Percentiles rank a stretch among this genome's conserved stretches.
These are phyloP conservation scores for Fulvia fulva DNA, from an alignment of 2,329 filamentous ascomycete genomes.

Conservation along the genomic window DNA sequence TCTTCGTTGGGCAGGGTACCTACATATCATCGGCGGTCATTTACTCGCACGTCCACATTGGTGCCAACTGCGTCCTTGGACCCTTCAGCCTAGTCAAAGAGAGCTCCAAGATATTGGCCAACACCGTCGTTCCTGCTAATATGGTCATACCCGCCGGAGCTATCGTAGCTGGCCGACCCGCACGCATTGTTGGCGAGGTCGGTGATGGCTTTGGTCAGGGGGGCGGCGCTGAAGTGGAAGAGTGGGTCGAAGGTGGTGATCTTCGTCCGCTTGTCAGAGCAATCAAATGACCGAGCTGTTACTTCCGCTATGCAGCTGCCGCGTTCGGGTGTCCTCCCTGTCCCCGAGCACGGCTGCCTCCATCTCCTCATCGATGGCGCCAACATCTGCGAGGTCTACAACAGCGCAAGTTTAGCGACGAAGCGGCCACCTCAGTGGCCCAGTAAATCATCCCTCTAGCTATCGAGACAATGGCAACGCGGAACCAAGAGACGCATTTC, in stretches of 20 bases:
- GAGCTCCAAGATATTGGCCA: conserved; percentile 81
- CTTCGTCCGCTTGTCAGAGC: conserved; percentile 46
- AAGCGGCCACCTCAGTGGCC: no score
- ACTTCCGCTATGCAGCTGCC: no score
- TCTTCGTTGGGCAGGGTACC: conserved; percentile 68
- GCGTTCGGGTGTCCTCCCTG: no score
- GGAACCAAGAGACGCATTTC: no score
- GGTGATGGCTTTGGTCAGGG: conserved; percentile 59
- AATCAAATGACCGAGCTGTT: conserved; percentile 34
- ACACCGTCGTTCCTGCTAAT: conserved; percentile 74
- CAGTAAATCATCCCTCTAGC: no score
- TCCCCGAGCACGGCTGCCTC: no score
- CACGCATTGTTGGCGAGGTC: conserved; percentile 75
- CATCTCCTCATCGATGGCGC: no score
- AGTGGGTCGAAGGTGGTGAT: conserved; percentile 49
- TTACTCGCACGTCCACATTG: conserved; percentile 82
- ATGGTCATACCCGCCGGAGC: conserved; percentile 93
- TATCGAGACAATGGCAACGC: no score
- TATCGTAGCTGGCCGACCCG: conserved; percentile 80
- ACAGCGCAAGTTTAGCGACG: no score
- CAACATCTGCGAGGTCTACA: no score
- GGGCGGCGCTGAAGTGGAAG: conserved; percentile 41
- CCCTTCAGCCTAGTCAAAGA: conserved; percentile 92
- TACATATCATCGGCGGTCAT: conserved; percentile 81
- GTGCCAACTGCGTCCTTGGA: conserved; percentile 69